These are phyloP conservation scores for Fusarium beomiforme DNA, from an alignment of 2,329 filamentous ascomycete genomes.

Conservation along the genomic window DNA sequence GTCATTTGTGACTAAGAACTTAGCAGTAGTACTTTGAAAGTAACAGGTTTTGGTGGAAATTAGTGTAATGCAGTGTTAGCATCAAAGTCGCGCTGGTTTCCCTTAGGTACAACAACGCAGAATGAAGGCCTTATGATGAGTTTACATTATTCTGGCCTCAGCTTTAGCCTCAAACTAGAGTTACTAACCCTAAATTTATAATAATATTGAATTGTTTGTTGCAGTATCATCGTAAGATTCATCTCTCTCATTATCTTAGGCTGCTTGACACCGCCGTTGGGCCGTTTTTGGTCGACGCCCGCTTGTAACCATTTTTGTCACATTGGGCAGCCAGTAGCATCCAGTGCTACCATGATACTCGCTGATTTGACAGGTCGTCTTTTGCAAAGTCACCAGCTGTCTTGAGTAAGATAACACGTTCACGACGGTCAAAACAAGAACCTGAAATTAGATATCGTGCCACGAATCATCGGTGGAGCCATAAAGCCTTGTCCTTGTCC, in stretches of 20 bases:
- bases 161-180: not conserved
- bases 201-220: accelerated
- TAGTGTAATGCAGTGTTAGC: accelerated
- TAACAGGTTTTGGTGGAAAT: no score
- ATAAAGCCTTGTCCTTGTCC: not conserved
- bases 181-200: accelerated
- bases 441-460: not conserved
- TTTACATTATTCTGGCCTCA: accelerated
- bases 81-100: accelerated
- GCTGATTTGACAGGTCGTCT: no score
- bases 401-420: no score
- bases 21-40: no score
- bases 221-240: accelerated
- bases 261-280: not conserved
- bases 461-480: not conserved
- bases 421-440: no score
- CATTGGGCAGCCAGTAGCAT: not conserved
- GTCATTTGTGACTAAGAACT: no score
- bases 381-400: no score
- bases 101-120: no score
- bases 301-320: not conserved
- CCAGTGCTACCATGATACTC: not conserved
- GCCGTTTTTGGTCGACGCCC: not conserved
- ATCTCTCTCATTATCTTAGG: not conserved
- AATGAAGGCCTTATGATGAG: not conserved